Base-by-base conservation (phyloP, 805 yeast genomes). In the Candida anglica region DNA sequence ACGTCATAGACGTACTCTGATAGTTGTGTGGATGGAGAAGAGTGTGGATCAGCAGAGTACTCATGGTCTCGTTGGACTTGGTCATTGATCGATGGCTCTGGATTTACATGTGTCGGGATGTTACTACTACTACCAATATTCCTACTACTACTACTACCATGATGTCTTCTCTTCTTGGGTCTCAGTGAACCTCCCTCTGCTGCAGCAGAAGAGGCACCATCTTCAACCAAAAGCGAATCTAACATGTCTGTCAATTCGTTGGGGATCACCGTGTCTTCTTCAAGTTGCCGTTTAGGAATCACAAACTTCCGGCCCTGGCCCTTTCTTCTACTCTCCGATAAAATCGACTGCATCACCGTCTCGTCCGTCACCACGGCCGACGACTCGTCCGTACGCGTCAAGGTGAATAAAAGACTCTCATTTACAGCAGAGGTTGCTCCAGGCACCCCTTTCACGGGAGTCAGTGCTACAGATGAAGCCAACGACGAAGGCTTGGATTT, bases 1-100 rank as follows among this genome's bases (percentile, higher is more conserved):
- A 91, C 88, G 58, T 91, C 98, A 50, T 87, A 91, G 14, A 91
- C 98, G 46, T 86, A 91, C 28, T 86, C 95, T n/a, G 73, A 63
- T 5, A 48, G 34, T 5, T 14, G 4, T 2, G 20, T 25, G 17
- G 10, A 43, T 47, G 3, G 50, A 42, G 9, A 4, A 54, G 57
- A 7, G 54, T 53, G 35, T 47, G 44, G 9, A 44, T 42, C 5
- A 34, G 35, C 6, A 33, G 28, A 3, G 25, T 14, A 15, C 23
- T 34, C 19, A 13, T n/a, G 8, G 20, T 27, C 8, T 11, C 13
- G 16, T 8, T 10, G 19, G 10, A 13, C 6, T 11, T 7, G 30
- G 23, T 21, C 23, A 9, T 21, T 9, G 11, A 21, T 21, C 9
- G 10, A 9, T n/a, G n/a, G n/a, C 23, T 21, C 10, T 9, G 23